Evolutionary conservation across 2,329 filamentous ascomycete species (phyloP).

Genomic region (Xylariaceae sp.): DNA sequence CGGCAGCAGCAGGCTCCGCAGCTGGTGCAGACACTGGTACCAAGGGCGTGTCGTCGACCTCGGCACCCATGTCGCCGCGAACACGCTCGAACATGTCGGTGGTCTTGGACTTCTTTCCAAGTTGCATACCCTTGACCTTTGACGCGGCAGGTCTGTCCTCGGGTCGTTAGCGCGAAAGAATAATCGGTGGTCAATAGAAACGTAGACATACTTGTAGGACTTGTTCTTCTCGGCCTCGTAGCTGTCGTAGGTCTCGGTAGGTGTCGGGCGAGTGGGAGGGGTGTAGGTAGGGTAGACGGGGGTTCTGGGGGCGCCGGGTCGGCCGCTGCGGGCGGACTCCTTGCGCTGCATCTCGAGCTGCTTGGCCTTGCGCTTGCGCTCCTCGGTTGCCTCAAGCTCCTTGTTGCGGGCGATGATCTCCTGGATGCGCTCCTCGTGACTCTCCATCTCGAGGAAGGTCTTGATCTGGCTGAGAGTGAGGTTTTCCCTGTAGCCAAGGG

Average conservation of each 20-base stretch:
- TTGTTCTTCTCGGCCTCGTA: conserved; percentile 99
- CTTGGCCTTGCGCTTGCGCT: conserved; percentile 97
- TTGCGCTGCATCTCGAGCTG: conserved; percentile 98
- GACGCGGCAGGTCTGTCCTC: conserved; percentile 54
- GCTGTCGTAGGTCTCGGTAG: conserved; percentile 80
- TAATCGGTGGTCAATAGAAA: background rate
- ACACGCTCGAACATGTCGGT: conserved; percentile 97
- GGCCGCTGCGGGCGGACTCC: conserved; percentile 77
- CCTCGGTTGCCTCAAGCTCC: conserved; percentile 94
- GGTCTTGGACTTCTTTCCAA: conserved; percentile 97
- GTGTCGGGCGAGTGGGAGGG: conserved; percentile 67
- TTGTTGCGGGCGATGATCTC: conserved; percentile 98
- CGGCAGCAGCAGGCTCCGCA: conserved; percentile 43
- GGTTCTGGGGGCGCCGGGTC: conserved; percentile 63
- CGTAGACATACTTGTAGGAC: conserved; percentile 63
- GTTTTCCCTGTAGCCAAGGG: conserved; percentile 93
- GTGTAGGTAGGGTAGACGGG: conserved; percentile 88
- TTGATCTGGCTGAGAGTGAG: conserved; percentile 95
- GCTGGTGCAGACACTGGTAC: conserved; percentile 51
- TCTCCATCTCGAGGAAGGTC: conserved; percentile 99
- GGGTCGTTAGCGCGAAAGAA: conserved; percentile 22
- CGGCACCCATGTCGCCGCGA: conserved; percentile 82
- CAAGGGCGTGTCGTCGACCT: conserved; percentile 73
- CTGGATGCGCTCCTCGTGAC: conserved; percentile 97
- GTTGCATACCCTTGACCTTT: conserved; percentile 97